Conservation (phyloP, 1,284 basidiomycete genomes). For the Thecaphora thlaspeos region DNA sequence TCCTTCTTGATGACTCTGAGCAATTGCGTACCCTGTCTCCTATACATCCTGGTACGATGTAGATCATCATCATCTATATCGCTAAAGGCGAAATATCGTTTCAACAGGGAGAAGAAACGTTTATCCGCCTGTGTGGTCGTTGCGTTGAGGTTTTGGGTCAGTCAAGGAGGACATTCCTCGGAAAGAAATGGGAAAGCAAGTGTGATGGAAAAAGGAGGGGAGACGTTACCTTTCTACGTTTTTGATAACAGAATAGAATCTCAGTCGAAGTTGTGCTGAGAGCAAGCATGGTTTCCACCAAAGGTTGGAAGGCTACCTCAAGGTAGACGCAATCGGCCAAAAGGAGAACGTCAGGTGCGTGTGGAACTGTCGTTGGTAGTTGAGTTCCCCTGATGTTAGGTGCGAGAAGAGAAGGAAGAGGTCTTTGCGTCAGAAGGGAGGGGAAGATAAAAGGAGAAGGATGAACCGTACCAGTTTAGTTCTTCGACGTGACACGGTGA, state of each 20-base stretch:
- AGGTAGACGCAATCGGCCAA: slow-evolving; percentile 83
- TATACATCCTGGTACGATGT: slow-evolving; percentile 28
- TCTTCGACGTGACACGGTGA: slow-evolving; percentile 23
- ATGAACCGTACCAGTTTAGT: slow-evolving; percentile 24
- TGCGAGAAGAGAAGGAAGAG: too few species aligned
- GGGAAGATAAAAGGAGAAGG: background rate
- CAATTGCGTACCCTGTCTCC: slow-evolving; percentile 46
- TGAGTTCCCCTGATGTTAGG: slow-evolving; percentile 57
- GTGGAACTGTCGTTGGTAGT: slow-evolving; percentile 54
- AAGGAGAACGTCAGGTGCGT: slow-evolving; percentile 64
- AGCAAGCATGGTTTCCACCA: slow-evolving; percentile 75
- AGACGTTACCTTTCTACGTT: slow-evolving; percentile 73
- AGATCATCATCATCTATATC: slow-evolving; percentile 62
- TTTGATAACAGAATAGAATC: slow-evolving; percentile 85
- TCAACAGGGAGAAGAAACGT: slow-evolving; percentile 79
- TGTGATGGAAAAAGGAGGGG: background rate
- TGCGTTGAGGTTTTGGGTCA: slow-evolving; percentile 3
- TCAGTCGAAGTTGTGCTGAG: slow-evolving; percentile 62
- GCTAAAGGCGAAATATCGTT: slow-evolving; percentile 76
- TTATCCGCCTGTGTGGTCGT: slow-evolving; percentile 73
- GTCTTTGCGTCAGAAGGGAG: background rate
- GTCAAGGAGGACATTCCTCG: too few species aligned
- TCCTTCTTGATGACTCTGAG: slow-evolving; percentile 17
- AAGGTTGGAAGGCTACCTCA: slow-evolving; percentile 78
- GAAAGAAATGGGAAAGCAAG: background rate